These are phyloP conservation scores for Pseudogymnoascus sp. DNA, from an alignment of 2,329 filamentous ascomycete species.

Conservation along the genomic window DNA sequence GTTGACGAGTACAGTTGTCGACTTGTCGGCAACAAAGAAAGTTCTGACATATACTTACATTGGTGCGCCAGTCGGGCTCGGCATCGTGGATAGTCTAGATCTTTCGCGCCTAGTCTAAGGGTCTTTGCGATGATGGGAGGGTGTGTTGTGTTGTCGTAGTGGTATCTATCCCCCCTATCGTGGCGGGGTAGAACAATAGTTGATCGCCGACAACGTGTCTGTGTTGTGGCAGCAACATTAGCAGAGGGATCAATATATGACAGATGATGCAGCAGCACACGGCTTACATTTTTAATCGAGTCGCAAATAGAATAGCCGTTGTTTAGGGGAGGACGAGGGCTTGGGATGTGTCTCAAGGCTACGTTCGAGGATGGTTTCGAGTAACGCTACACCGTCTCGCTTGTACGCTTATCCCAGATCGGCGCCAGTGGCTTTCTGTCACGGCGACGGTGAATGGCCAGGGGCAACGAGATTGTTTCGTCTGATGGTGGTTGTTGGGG, in stretches of 20 bases:
- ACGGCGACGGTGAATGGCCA: constrained; percentile 6
- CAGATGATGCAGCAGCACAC: not conserved
- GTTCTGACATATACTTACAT: not conserved
- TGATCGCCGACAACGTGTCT: constrained; percentile 9
- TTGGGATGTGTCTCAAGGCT: constrained; percentile 4
- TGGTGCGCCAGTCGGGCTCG: constrained; percentile 3
- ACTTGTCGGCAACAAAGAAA: not conserved
- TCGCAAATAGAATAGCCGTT: not conserved
- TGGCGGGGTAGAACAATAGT: constrained; percentile 5
- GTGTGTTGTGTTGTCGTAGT: not conserved
- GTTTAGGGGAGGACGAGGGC: not conserved
- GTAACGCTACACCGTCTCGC: constrained; percentile 9
- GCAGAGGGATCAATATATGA: not conserved
- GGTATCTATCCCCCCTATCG: constrained; percentile 9
- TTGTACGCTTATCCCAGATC: constrained; percentile 5
- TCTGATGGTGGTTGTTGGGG: not conserved
- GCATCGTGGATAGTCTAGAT: not conserved
- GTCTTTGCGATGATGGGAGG: constrained; percentile 3
- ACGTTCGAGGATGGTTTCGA: constrained; percentile 7
- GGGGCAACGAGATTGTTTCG: not conserved
- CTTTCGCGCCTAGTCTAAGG: not conserved
- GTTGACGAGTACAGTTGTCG: not conserved
- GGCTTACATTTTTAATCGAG: not conserved
- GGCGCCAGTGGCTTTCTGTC: constrained; percentile 4
- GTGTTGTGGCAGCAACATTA: not conserved